Conservation (phyloP, 176 grass and related monocot genomes). For the Dactylis glomerata region DNA sequence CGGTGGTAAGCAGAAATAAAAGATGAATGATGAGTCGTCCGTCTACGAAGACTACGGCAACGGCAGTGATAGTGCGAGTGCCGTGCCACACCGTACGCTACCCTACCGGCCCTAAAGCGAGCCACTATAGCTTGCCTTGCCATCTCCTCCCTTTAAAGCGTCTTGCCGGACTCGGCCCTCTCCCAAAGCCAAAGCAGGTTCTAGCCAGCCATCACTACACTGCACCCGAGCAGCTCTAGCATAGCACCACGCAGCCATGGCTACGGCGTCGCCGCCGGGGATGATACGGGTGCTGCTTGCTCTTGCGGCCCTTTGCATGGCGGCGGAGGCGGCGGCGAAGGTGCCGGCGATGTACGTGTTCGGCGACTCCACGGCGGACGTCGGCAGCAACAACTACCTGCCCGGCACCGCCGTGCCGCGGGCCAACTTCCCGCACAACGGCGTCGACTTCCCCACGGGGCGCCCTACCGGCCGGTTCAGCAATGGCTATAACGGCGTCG, state of each 20-base stretch:
- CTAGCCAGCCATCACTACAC: background rate
- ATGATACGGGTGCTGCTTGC: background rate
- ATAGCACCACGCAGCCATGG: conserved; percentile 14
- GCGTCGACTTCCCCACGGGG: conserved; percentile 56
- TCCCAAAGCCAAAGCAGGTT: conserved; percentile 36
- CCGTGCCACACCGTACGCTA: conserved; percentile 17
- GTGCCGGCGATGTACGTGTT: conserved; percentile 57
- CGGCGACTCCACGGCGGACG: conserved; percentile 63
- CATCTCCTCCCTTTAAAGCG: conserved; percentile 37
- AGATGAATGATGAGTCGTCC: background rate
- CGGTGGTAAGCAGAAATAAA: background rate
- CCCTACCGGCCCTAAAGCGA: conserved; percentile 20
- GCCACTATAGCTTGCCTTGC: conserved; percentile 28
- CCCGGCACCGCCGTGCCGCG: conserved; percentile 36
- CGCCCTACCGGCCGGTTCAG: conserved; percentile 53
- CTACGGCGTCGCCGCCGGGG: background rate
- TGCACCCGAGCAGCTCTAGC: background rate
- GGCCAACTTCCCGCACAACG: conserved; percentile 67
- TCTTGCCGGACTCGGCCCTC: conserved; percentile 17
- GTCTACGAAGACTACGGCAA: background rate
- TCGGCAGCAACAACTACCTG: conserved; percentile 66
- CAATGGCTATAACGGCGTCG: conserved; percentile 54
- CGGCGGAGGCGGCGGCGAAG: background rate
- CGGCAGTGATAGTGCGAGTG: background rate
- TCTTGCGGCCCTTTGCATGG: background rate